Conservation (phyloP, 2,329 filamentous ascomycete species). For the Alternaria arbusti region DNA sequence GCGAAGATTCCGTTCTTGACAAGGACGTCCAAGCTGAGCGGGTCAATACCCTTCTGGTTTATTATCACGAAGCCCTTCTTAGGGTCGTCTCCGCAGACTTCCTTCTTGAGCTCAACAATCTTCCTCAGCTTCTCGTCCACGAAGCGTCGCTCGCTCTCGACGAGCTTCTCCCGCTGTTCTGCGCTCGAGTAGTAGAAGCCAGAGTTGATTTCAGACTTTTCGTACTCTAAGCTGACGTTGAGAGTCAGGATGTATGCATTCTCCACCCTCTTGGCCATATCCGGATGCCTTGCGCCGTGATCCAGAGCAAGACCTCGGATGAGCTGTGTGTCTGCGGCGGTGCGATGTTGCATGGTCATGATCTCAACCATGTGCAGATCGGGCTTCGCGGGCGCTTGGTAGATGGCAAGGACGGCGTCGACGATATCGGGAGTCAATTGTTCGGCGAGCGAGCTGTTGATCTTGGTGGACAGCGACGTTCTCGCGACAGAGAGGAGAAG, state of each 20-base stretch:
- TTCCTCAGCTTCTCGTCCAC: constrained; percentile 96
- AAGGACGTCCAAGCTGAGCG: constrained; percentile 90
- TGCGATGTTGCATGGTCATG: constrained; percentile 99
- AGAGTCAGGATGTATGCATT: constrained; percentile 95
- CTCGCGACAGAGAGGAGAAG: constrained; percentile 90
- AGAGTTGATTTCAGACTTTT: constrained; percentile 99
- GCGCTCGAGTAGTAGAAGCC: constrained; percentile 98
- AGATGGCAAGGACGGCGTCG: constrained; percentile 93
- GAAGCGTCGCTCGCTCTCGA: constrained; percentile 94
- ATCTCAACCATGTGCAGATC: constrained; percentile 99
- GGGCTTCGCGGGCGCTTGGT: constrained; percentile 86
- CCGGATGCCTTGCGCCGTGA: constrained; percentile 93
- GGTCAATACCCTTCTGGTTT: constrained; percentile 99
- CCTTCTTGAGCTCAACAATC: constrained; percentile 97
- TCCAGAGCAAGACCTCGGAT: constrained; percentile 93
- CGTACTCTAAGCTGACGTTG: constrained; percentile 97
- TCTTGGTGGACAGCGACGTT: constrained; percentile 93
- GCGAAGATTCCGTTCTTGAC: constrained; percentile 98
- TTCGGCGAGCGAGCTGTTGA: constrained; percentile 86
- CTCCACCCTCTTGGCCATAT: constrained; percentile 96
- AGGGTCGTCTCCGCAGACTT: constrained; percentile 89
- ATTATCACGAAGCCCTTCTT: constrained; percentile 98
- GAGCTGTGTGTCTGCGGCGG: constrained; percentile 92
- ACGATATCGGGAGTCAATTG: constrained; percentile 95
- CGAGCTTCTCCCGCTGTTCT: constrained; percentile 95